Base-by-base conservation (phyloP, 768 basidiomycete species). In the Calocera viscosa region DNA sequence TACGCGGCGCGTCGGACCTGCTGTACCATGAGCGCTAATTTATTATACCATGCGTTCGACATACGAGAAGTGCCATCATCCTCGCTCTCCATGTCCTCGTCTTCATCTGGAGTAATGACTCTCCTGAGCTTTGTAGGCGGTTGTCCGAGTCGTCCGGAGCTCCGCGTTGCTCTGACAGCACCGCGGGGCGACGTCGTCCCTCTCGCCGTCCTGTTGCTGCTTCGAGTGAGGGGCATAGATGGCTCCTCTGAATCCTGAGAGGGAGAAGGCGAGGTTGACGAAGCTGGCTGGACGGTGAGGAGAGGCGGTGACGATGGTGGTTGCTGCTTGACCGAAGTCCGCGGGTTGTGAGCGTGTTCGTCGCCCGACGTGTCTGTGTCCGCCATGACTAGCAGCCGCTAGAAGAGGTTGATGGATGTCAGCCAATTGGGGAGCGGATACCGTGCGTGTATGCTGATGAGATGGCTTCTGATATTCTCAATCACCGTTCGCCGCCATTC, bases 401-500 rank as follows among this genome's bases (percentile, higher is more conserved):
- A 40, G 39, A 40, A 40, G 39, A 19, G 43, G 5, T 7, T 47
- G 43, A 8, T 47, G 16, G 43, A 47, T 47, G 43, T 24, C 24
- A 47, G 43, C 43, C 43, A 47, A 47, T 47, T 47, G 43, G 43
- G 43, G 24, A 8, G 43, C 53, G 30, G 22, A 60, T 30, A 8
- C 26, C 30, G 2, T 8, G 16, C 14, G 53, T 60, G 24, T 26
- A 26, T 60, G 30, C 53, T 32, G 53, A 60, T 32, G 53, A 60
- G 53, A 26, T 26, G 22, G 53, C 53, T 60, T 60, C 53, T 60
- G 53, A 60, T 60, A 60, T 60, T 60, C 53, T 60, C 53, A 60
- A 60, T 28, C 53, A 28, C 53, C 53, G 53, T 60, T 30, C 53
- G 10, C 53, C 53, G 53, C 53, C 53, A 60, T 60, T 60, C 26